These are phyloP conservation scores for Metarhizium sp. DNA, from an alignment of 2,329 filamentous ascomycete species.

Conservation along the genomic window DNA sequence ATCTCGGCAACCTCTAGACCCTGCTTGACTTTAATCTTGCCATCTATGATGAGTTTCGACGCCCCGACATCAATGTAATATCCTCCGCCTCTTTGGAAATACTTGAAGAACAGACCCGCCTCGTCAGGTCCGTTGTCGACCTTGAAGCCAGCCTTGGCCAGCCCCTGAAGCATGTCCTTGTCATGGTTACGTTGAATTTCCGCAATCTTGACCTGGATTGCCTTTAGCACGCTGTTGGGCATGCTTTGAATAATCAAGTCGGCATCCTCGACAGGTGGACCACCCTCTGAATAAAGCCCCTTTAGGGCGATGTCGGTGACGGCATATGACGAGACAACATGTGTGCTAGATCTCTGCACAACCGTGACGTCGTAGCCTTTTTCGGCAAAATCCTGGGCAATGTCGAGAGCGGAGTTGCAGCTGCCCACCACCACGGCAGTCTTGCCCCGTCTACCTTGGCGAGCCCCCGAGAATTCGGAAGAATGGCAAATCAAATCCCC, in stretches of 20 bases:
- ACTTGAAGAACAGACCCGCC: constrained; percentile 51
- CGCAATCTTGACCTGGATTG: constrained; percentile 38
- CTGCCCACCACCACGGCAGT: constrained; percentile 58
- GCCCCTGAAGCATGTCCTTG: constrained; percentile 28
- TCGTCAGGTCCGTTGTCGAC: constrained; percentile 48
- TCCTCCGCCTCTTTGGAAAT: constrained; percentile 55
- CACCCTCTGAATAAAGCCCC: constrained; percentile 38
- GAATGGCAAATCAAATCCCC: constrained; percentile 55
- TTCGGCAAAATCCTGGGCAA: constrained; percentile 58
- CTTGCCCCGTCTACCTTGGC: constrained; percentile 36
- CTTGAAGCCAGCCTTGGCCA: constrained; percentile 50
- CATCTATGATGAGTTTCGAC: constrained; percentile 50
- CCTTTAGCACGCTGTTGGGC: constrained; percentile 51
- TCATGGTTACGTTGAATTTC: constrained; percentile 24
- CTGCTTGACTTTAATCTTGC: constrained; percentile 54
- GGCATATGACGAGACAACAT: constrained; percentile 48
- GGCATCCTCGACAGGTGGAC: constrained; percentile 54
- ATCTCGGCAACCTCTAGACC: constrained; percentile 46
- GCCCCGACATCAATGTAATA: constrained; percentile 65
- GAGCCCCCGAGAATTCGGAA: constrained; percentile 47
- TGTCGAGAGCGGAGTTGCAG: constrained; percentile 62
- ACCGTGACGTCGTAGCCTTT: constrained; percentile 60
- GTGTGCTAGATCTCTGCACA: constrained; percentile 58
- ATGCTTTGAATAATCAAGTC: constrained; percentile 51
- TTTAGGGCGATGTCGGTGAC: constrained; percentile 44